phyloP scores from a whole-genome alignment of 768 basidiomycete species.

The Cubamyces sp. region DNA sequence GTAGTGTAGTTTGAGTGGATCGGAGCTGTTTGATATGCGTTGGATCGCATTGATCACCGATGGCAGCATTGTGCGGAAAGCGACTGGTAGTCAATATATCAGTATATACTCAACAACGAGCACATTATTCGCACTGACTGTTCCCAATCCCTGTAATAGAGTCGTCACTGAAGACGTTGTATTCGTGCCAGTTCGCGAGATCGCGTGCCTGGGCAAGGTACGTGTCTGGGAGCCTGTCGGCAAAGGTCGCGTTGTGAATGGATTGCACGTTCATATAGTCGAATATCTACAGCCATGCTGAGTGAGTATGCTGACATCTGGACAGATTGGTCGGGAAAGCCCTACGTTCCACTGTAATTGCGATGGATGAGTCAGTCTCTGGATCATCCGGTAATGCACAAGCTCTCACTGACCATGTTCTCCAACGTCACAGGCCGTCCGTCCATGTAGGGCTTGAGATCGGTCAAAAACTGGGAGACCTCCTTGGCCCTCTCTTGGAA shows the following conservation, averaged over 20 bases:
- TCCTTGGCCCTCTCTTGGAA: conserved; percentile 53
- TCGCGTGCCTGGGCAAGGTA: conserved; percentile 58
- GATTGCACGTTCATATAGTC: conserved; percentile 76
- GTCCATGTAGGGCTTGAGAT: conserved; percentile 55
- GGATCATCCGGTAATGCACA: not conserved
- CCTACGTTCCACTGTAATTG: conserved; percentile 50
- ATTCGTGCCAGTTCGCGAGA: conserved; percentile 76
- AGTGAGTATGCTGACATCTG: not conserved
- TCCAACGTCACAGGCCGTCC: conserved; percentile 53
- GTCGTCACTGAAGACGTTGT: conserved; percentile 62
- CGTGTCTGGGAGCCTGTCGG: conserved; percentile 46
- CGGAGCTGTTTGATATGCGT: conserved; percentile 51
- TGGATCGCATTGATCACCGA: conserved; percentile 58
- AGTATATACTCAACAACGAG: not conserved
- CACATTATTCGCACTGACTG: conserved; percentile 7
- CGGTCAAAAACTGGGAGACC: conserved; percentile 50
- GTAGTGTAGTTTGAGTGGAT: conserved; percentile 61
- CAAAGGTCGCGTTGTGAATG: conserved; percentile 66
- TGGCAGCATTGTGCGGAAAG: conserved; percentile 66
- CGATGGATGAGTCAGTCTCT: conserved; percentile 17
- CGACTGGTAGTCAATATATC: conserved; percentile 47
- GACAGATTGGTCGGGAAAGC: not conserved
- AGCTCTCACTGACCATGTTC: conserved; percentile 56
- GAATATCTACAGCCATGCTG: conserved; percentile 49
- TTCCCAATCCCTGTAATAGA: conserved; percentile 58